Conservation (phyloP, 495 filamentous ascomycete species). For the Hypoxylon crocopeplum region DNA sequence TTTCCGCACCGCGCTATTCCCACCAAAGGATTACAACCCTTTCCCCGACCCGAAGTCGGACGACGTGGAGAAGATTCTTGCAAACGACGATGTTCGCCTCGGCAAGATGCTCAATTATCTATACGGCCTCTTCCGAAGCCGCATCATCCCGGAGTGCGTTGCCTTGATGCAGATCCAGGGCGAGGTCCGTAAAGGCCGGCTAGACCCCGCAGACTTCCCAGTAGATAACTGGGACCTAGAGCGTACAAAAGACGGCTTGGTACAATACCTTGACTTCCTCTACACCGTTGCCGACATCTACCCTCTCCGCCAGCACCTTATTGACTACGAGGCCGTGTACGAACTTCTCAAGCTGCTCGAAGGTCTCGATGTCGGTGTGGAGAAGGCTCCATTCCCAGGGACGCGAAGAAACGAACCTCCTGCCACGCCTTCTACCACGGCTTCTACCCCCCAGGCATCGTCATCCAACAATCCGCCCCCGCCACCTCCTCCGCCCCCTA, state of each 20-base stretch:
- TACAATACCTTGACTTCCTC: conserved; percentile 92
- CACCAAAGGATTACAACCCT: conserved; percentile 64
- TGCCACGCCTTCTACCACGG: conserved; percentile 42
- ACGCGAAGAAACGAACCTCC: conserved; percentile 39
- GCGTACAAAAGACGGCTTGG: conserved; percentile 80
- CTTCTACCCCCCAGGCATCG: conserved; percentile 46
- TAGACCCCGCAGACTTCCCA: conserved; percentile 77
- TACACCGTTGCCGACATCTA: conserved; percentile 82
- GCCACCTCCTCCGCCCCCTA: conserved; percentile 65
- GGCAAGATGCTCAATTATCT: conserved; percentile 80
- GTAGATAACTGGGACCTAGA: conserved; percentile 98
- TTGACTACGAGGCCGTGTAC: conserved; percentile 85
- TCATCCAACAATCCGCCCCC: conserved; percentile 52
- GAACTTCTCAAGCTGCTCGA: conserved; percentile 85
- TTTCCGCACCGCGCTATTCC: conserved; percentile 61
- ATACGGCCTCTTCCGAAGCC: conserved; percentile 87
- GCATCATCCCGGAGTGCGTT: conserved; percentile 89
- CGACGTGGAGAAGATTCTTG: conserved; percentile 33
- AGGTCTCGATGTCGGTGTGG: conserved; percentile 83
- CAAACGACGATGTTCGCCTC: conserved; percentile 52
- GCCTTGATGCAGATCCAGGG: conserved; percentile 92
- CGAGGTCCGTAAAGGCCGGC: conserved; percentile 68
- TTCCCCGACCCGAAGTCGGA: conserved; percentile 54
- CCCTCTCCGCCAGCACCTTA: conserved; percentile 67
- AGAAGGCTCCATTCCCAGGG: conserved; percentile 67